Percentiles rank a stretch among this genome's conserved stretches.
These are phyloP conservation scores for Aphanomyces astaci DNA, from an alignment of 352 stramenopile species.

Conservation along the genomic window DNA sequence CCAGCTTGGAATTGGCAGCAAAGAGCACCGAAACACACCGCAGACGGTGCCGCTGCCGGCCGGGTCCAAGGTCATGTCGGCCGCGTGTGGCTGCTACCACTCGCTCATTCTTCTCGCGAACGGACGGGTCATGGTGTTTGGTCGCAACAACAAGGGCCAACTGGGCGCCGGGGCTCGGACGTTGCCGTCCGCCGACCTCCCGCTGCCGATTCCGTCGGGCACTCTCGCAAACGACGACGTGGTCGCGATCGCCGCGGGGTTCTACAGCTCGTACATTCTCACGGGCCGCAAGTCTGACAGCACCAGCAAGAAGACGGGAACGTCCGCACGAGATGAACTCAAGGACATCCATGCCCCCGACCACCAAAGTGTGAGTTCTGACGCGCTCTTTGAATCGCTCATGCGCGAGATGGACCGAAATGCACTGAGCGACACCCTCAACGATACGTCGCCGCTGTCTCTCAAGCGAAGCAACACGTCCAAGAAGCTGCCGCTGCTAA, in stretches of 20 bases:
- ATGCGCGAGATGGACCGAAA: slow-evolving; percentile 82
- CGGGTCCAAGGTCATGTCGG: slow-evolving; percentile 63
- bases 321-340: slow-evolving; percentile 27
- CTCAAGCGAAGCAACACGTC: slow-evolving; percentile 41
- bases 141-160: slow-evolving; percentile 83
- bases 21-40: slow-evolving; percentile 77
- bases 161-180: slow-evolving; percentile 66
- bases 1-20: slow-evolving; percentile 79
- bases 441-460: slow-evolving; percentile 15
- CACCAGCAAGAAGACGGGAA: slow-evolving; percentile 25
- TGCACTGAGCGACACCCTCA: not conserved
- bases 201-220: slow-evolving; percentile 65
- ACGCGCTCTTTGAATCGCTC: slow-evolving; percentile 72
- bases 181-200: slow-evolving; percentile 69
- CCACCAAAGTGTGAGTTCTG: slow-evolving; percentile 57
- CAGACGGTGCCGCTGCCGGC: slow-evolving; percentile 73
- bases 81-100: slow-evolving; percentile 81
- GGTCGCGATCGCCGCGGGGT: slow-evolving; percentile 67
- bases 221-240: slow-evolving; percentile 75
- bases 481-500: slow-evolving; percentile 59
- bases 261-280: slow-evolving; percentile 86
- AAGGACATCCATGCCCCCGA: slow-evolving; percentile 24
- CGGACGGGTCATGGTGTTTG: slow-evolving; percentile 79
- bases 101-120: slow-evolving; percentile 69
- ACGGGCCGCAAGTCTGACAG: slow-evolving; percentile 53